Percentiles rank a stretch among this genome's conserved stretches.
These are phyloP conservation scores for Epichloe gansuensis DNA, from an alignment of 2,329 filamentous ascomycete genomes.

Conservation along the genomic window DNA sequence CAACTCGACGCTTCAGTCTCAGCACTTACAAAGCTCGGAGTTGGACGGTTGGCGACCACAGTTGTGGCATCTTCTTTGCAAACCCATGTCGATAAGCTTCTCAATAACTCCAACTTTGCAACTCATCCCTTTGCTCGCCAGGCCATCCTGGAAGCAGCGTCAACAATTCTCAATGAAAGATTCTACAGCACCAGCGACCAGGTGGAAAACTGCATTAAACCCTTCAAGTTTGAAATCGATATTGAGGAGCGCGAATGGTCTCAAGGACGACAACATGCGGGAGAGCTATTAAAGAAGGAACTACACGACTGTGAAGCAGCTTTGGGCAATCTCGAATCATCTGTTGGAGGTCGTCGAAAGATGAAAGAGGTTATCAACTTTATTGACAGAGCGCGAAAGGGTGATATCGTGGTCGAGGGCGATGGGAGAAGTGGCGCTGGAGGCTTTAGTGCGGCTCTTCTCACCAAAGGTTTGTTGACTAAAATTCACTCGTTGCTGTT, in stretches of 20 bases:
- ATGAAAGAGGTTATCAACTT: conserved; percentile 81
- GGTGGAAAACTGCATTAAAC: conserved; percentile 97
- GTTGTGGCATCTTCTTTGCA: conserved; percentile 85
- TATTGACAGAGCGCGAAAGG: conserved; percentile 78
- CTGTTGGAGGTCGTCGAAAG: conserved; percentile 71
- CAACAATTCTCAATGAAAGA: conserved; percentile 79
- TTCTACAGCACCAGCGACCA: conserved; percentile 97
- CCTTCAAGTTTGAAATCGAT: conserved; percentile 96
- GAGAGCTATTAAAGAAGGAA: conserved; percentile 72
- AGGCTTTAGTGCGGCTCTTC: conserved; percentile 77
- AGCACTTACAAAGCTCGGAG: conserved; percentile 82
- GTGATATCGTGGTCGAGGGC: conserved; percentile 73
- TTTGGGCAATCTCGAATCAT: conserved; percentile 59
- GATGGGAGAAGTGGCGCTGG: conserved; percentile 76
- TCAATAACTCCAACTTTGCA: conserved; percentile 71
- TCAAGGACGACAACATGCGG: conserved; percentile 71
- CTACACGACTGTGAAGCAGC: conserved; percentile 73
- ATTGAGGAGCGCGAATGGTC: conserved; percentile 84
- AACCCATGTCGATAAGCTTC: conserved; percentile 64
- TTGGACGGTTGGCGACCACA: conserved; percentile 82
- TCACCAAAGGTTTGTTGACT: conserved; percentile 57
- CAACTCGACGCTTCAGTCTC: conserved; percentile 89
- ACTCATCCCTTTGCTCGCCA: conserved; percentile 84
- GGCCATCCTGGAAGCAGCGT: conserved; percentile 84
- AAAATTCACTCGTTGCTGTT: not conserved